Base-by-base conservation (phyloP, 148 eudicot genomes). In the Simmondsia chinensis region DNA sequence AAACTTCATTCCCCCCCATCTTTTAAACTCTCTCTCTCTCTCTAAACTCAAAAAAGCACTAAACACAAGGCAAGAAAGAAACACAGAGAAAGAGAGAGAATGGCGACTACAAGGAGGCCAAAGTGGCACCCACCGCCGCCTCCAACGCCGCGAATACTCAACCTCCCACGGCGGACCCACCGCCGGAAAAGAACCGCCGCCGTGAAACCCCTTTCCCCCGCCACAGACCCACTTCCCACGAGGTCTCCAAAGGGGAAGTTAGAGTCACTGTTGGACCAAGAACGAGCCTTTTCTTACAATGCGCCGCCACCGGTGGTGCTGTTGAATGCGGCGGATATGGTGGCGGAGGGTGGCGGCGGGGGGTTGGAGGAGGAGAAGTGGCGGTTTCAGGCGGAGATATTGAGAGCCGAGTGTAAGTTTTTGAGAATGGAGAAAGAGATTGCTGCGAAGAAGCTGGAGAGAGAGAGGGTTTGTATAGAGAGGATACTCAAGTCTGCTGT, bases 401-500 rank as follows among this genome's bases (percentile, higher is more conserved):
- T 89, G 47, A 76, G 95, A 46, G 97, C 87, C 0, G 97, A 89
- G 52, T 84, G 95, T 56, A 76, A 68, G 42, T 67, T 73, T 9
- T 40, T 89, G 64, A 72, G 97, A 48, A 66, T 64, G 71, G 94
- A 91, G 34, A 85, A 67, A 41, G 80, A 79, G 44, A 56, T 68
- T 51, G 77, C 74, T 7, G 56, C 61, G 34, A 76, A 74, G 73
- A 77, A 76, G 33, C 21, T 76, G 65, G 74, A 79, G 52, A 76
- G 39, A 42, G 83, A 85, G 35, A 46, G 79, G 37, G 48, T 45
- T 17, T 54, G 65, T 42, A 52, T 69, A 41, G 70, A 75, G 49
- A 69, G 38, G 29, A 74, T 72, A 17, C 79, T 91, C 22, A 66
- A 59, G 12, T 80, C 88, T 20, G 78, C 88, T 49, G 60, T 85